phyloP scores from a whole-genome alignment of 441 rosid species.

The Gossypium aridum region DNA sequence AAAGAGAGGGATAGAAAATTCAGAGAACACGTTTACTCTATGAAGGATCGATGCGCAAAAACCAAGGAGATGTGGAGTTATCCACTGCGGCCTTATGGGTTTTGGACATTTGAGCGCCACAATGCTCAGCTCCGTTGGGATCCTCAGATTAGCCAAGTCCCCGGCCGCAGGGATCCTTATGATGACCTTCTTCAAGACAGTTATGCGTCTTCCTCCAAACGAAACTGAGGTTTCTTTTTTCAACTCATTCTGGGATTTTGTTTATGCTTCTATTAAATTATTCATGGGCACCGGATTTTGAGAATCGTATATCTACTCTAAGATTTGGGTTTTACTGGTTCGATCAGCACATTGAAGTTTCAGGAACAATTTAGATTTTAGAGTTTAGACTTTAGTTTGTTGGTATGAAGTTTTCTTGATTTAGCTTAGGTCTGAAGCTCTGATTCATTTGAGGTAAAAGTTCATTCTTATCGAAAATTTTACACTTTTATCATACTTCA shows the following conservation, averaged over 20 bases:
- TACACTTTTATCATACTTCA: neutral
- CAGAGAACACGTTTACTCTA: conserved; percentile 61
- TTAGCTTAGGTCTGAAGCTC: neutral
- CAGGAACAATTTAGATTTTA: neutral
- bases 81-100: conserved; percentile 91
- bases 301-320: neutral
- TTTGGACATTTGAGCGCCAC: conserved; percentile 89
- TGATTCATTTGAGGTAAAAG: neutral
- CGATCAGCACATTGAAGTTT: neutral
- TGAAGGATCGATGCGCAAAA: conserved; percentile 67
- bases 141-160: conserved; percentile 88
- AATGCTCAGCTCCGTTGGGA: conserved; percentile 90
- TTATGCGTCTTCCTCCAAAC: conserved; percentile 9
- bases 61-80: conserved; percentile 95
- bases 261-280: neutral
- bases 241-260: neutral
- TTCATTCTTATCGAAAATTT: neutral
- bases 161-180: conserved; percentile 89
- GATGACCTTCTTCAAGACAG: conserved; percentile 67
- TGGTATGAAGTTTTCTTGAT: neutral
- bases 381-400: neutral
- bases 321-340: neutral
- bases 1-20: conserved; percentile 77
- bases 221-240: neutral
- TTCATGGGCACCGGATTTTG: neutral